Percentiles rank a stretch among this genome's conserved stretches.
Evolutionary conservation across 1,139 yeast species (phyloP).

Genomic region (Nakaseomyces glabratus): DNA sequence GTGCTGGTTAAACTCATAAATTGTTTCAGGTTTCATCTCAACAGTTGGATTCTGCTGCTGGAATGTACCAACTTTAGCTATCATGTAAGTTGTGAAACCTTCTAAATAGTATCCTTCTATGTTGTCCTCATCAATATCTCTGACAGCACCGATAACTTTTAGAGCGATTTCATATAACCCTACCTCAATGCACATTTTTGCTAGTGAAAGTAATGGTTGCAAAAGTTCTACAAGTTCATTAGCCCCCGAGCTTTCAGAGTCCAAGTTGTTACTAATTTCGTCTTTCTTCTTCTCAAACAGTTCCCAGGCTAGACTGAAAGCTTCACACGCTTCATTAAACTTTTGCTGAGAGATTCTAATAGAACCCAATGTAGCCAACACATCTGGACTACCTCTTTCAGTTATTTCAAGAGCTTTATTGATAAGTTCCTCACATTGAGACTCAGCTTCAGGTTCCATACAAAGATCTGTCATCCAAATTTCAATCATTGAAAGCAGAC

Average conservation of each 20-base stretch:
- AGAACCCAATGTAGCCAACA: conserved; percentile 75
- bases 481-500: conserved; percentile 78
- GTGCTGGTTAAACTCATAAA: conserved; percentile 35
- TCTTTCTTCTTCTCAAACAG: conserved; percentile 47
- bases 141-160: conserved; percentile 49
- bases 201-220: conserved; percentile 59
- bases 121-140: conserved; percentile 75
- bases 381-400: conserved; percentile 53
- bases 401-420: conserved; percentile 57
- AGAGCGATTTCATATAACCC: conserved; percentile 60
- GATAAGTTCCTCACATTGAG: conserved; percentile 65
- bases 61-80: conserved; percentile 39
- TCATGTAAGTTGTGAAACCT: conserved; percentile 62
- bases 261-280: conserved; percentile 32
- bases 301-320: conserved; percentile 66
- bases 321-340: conserved; percentile 60
- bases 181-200: conserved; percentile 70
- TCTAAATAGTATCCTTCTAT: conserved; percentile 75
- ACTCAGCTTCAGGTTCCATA: conserved; percentile 86
- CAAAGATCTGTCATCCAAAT: conserved; percentile 99
- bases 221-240: conserved; percentile 53
- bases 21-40: conserved; percentile 24
- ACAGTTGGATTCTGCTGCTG: conserved; percentile 19
- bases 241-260: conserved; percentile 19
- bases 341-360: conserved; percentile 84